Base-by-base conservation (phyloP, 495 filamentous ascomycete genomes). In the Aspergillus avenaceus region DNA sequence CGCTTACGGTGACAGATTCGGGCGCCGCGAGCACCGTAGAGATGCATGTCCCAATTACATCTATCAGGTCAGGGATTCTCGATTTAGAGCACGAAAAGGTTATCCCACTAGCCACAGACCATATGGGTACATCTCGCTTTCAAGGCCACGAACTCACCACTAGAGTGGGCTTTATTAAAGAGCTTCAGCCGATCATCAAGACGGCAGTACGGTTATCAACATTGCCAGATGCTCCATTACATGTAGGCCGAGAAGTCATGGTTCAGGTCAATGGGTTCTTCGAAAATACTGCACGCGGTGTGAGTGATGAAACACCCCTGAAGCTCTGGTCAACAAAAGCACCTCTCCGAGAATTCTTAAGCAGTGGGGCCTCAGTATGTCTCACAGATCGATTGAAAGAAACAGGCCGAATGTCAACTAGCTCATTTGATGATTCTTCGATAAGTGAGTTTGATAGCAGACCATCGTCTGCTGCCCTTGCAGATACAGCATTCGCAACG, bases 221-320 rank as follows among this genome's bases (percentile, higher is more conserved):
- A 60, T 48, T 60, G 40, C n/a, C 69, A 65, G 66, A 77, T 65
- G 45, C 67, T 55, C 27, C 63, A 0, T 26, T 84, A 34, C 56
- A 65, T 23, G 70, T 84, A 0, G 72, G 74, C 28, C 55, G 70
- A 9, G 69, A 76, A 23, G 79, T 84, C 38, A 76, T 74, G 52
- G 71, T 84, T 12, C 80, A 84, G 49, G 61, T 84, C 6, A 77
- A 80, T 40, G 82, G 80, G 0, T 85, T 85, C 54, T 85, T 83
- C 41, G 79, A 79, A 25, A 77, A 82, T 41, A 64, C 64, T 2
- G 63, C 67, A 11, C 49, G 72, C 58, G 44, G 80, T 54, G 50
- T 69, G 55, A 59, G 72, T 65, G 56, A 63, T 49, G 53, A 70
- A 53, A 56, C 61, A 9, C 72, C 72, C 6, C 69, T 82, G 1